phyloP scores from a whole-genome alignment of 2,329 filamentous ascomycete genomes.

The Hymenoscyphus infarciens region DNA sequence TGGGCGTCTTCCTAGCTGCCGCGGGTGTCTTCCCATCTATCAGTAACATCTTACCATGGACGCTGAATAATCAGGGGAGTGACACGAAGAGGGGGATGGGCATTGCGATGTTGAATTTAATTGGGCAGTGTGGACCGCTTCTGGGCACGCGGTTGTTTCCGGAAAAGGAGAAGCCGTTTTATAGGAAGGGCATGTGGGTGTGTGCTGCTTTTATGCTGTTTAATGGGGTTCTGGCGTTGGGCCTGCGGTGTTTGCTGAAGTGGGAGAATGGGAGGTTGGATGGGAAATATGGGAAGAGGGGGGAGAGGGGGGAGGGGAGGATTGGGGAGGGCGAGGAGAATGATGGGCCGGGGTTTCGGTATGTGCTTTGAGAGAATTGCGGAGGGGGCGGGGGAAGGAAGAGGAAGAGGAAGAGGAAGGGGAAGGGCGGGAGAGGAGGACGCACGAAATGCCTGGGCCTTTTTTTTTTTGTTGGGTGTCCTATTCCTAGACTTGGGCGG shows the following conservation, averaged over 20 bases:
- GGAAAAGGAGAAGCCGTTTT: slow-evolving; percentile 42
- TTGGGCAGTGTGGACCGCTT: slow-evolving; percentile 63
- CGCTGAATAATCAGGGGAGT: slow-evolving; percentile 66
- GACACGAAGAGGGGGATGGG: slow-evolving; percentile 64
- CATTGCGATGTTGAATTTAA: slow-evolving; percentile 63
- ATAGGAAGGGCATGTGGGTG: slow-evolving; percentile 53
- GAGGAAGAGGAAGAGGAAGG: no score
- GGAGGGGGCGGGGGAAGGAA: not conserved
- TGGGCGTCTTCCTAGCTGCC: slow-evolving; percentile 50
- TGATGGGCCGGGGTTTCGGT: slow-evolving; percentile 28
- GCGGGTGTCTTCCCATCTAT: slow-evolving; percentile 65
- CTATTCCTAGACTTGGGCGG: no score
- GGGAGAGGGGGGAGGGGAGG: slow-evolving; percentile 8
- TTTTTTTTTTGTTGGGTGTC: no score
- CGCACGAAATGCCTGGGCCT: no score
- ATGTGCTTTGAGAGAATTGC: slow-evolving; percentile 15
- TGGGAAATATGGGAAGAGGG: slow-evolving; percentile 34
- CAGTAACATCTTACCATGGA: slow-evolving; percentile 68
- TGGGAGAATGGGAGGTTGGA: slow-evolving; percentile 61
- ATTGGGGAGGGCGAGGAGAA: slow-evolving; percentile 24
- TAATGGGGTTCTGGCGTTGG: slow-evolving; percentile 51
- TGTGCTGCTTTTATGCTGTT: slow-evolving; percentile 61
- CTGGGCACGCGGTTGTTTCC: slow-evolving; percentile 64
- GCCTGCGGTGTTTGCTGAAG: slow-evolving; percentile 50
- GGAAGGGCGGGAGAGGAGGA: no score